Evolutionary conservation across 108 stramenopile genomes (phyloP).

Genomic region (Seminavis robusta): DNA sequence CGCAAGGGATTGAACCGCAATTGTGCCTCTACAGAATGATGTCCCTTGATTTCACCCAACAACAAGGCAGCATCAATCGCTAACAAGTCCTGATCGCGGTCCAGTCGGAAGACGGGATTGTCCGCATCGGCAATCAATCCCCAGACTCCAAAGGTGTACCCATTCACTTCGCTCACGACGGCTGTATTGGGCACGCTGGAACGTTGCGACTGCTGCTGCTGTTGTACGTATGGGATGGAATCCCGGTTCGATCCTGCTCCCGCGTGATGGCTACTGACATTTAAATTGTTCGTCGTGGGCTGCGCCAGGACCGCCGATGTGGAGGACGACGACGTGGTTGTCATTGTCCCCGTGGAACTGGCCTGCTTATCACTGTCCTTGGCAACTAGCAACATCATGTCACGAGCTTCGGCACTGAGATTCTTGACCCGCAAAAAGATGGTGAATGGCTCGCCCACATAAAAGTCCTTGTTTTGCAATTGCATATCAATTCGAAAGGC

Average conservation of each 20-base stretch:
- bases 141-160: conserved; percentile 78
- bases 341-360: too few species aligned
- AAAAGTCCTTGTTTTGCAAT: conserved; percentile 22
- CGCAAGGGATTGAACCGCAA: conserved; percentile 74
- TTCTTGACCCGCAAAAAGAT: conserved; percentile 68
- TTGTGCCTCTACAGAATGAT: conserved; percentile 70
- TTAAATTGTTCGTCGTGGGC: too few species aligned
- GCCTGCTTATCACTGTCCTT: conserved; percentile 59
- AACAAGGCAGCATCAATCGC: conserved; percentile 76
- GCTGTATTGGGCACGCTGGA: conserved; percentile 8
- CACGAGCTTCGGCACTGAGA: conserved; percentile 56
- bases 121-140: conserved; percentile 67
- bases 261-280: neutral
- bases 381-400: conserved; percentile 77
- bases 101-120: conserved; percentile 50
- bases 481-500: conserved; percentile 73
- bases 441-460: conserved; percentile 60
- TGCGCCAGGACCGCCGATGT: too few species aligned
- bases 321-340: too few species aligned
- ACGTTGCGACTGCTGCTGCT: neutral
- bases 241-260: neutral
- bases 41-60: conserved; percentile 75
- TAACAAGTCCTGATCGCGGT: conserved; percentile 67
- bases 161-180: conserved; percentile 41
- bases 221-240: too few species aligned